Percentiles rank a stretch among this genome's conserved stretches.
phyloP scores from a whole-genome alignment of 2,329 filamentous ascomycete genomes.

The Periglandula ipomoeae region DNA sequence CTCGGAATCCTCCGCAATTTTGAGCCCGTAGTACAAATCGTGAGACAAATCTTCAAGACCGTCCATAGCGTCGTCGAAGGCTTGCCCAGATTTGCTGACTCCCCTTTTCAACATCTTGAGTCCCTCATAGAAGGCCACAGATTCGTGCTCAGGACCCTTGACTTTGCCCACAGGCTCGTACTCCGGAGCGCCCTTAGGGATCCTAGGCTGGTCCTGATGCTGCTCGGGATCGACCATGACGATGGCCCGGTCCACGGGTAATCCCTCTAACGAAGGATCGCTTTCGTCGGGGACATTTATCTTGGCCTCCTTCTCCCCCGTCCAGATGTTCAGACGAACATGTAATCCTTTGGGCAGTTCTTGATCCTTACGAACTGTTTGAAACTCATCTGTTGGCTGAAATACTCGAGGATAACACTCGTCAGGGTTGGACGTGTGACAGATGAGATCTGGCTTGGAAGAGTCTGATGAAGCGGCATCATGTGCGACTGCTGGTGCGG shows the following conservation, averaged over 20 bases:
- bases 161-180: constrained; percentile 51
- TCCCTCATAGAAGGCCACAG: constrained; percentile 27
- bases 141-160: constrained; percentile 36
- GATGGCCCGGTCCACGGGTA: constrained; percentile 42
- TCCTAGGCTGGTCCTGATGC: constrained; percentile 18
- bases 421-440: constrained; percentile 47
- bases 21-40: constrained; percentile 60
- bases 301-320: constrained; percentile 56
- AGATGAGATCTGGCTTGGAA: constrained; percentile 49
- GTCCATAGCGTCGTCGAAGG: constrained; percentile 42
- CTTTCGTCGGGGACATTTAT: constrained; percentile 50
- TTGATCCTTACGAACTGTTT: constrained; percentile 53
- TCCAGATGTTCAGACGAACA: constrained; percentile 54
- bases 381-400: constrained; percentile 54
- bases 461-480: constrained; percentile 21
- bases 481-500: constrained; percentile 16
- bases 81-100: constrained; percentile 19
- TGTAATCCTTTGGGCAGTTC: constrained; percentile 57
- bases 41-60: constrained; percentile 55
- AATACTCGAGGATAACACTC: constrained; percentile 62
- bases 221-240: constrained; percentile 44
- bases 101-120: constrained; percentile 40
- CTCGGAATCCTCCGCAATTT: constrained; percentile 47
- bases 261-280: constrained; percentile 36
- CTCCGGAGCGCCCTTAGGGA: constrained; percentile 41